Conservation (phyloP, 495 filamentous ascomycete species). For the Xylaria venustula region DNA sequence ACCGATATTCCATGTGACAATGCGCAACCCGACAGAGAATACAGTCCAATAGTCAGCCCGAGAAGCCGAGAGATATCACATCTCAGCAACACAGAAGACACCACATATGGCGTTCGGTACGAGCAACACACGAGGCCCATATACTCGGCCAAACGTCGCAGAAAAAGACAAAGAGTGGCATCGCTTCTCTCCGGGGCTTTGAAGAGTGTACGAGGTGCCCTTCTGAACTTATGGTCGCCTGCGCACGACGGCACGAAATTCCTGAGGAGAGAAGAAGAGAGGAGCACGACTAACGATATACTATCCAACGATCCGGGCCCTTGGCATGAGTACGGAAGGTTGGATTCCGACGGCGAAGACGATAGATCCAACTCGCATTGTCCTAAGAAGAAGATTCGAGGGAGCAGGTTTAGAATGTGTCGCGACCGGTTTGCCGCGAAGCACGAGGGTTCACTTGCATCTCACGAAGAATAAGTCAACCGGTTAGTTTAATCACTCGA, state of each 20-base stretch:
- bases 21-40: neutral
- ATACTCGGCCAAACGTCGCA: neutral
- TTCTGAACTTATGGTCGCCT: neutral
- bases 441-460: too few relatives aligned
- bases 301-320: neutral
- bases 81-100: neutral
- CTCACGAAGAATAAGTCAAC: too few relatives aligned
- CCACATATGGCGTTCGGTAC: neutral
- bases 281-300: neutral
- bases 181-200: neutral
- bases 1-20: neutral
- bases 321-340: conserved; percentile 4
- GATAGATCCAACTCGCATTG: neutral
- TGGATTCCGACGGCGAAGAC: neutral
- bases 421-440: neutral
- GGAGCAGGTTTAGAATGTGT: neutral
- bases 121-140: neutral
- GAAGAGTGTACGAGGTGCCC: neutral
- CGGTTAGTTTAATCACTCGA: too few relatives aligned
- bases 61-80: neutral
- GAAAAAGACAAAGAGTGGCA: neutral
- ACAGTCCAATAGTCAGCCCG: too few relatives aligned
- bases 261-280: neutral
- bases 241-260: neutral
- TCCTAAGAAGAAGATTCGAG: neutral